Evolutionary conservation across 805 yeast genomes (phyloP).

Genomic region (Saccharomycopsis sp.): DNA sequence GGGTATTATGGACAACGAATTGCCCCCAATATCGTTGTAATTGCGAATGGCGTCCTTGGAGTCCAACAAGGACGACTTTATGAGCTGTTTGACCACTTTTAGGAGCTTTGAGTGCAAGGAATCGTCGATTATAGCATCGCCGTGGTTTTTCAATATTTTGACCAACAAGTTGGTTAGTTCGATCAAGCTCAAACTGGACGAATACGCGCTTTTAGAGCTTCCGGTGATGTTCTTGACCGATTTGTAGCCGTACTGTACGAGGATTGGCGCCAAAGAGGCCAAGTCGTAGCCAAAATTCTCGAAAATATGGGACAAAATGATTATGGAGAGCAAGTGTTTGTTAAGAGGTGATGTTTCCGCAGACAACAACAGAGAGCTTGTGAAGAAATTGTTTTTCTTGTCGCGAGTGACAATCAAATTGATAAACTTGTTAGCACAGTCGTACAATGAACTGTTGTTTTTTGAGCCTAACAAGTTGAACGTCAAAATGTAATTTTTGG

Average conservation of each 20-base stretch:
- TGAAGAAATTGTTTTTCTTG: constrained; percentile 16
- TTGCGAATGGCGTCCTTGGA: constrained; percentile 14
- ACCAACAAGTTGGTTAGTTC: constrained; percentile 12
- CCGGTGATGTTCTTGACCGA: constrained; percentile 12
- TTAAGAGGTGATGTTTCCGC: constrained; percentile 4
- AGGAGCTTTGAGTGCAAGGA: constrained; percentile 10
- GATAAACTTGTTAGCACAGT: constrained; percentile 28
- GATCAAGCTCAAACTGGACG: constrained; percentile 1
- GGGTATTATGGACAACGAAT: constrained; percentile 15
- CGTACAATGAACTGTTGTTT: constrained; percentile 22
- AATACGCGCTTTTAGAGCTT: constrained; percentile 9
- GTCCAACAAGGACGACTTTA: constrained; percentile 10
- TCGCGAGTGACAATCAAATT: constrained; percentile 23
- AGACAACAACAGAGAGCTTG: neutral
- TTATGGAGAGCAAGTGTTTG: constrained; percentile 6
- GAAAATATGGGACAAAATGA: constrained; percentile 14
- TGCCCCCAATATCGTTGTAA: constrained; percentile 11
- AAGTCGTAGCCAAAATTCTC: constrained; percentile 20
- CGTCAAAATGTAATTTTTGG: constrained; percentile 11
- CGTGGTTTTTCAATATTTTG: constrained; percentile 13
- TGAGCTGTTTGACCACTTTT: constrained; percentile 15
- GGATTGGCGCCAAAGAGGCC: constrained; percentile 23
- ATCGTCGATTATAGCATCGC: constrained; percentile 12
- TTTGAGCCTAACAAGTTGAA: constrained; percentile 5
- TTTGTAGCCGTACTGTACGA: constrained; percentile 11